Evolutionary conservation across 768 basidiomycete species (phyloP), one percentile per base, ranked within the genome.

Genomic region (Tricholoma saponaceum): DNA sequence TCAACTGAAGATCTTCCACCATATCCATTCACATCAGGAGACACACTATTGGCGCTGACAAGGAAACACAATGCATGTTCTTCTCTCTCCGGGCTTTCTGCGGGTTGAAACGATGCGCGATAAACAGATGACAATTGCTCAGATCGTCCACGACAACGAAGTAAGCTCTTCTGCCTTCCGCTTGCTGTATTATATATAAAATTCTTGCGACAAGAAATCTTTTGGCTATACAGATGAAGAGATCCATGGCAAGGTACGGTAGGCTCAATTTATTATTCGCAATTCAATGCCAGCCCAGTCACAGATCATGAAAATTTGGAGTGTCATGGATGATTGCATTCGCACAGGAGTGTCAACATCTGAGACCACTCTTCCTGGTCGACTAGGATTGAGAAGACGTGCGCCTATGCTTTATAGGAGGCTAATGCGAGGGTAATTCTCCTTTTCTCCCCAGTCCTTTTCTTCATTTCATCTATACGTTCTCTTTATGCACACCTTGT

Each of bases 71-170:
- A 95, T 63, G 92, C 92, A 68, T n/a, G 86, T 76, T 43, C 41
- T 56, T 30, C 37, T 28, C 51, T 41, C 58, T 44, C 39, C 26
- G 56, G 26, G 9, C 52, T 54, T 16, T 49, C 4, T 12, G 26
- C 16, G 4, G 14, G 5, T 50, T 26, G 5, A 14, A 26, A 44
- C 10, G 8, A 12, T 44, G 32, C 26, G 28, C 8, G 14, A 5
- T 5, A 20, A 54, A 30, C 64, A 95, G 93, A 82, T 95, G 79
- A 93, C 92, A 3, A 95, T 96, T 62, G 92, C 94, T 9, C 94
- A 96, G 72, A 88, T 94, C 51, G 92, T 96, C 1, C 90, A 92
- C 68, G 90, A 95, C 71, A 97, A 97, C 66, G 94, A 97, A 71
- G 81, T 83, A 26, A 18, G 33, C 16, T 49, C 9, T 37, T 23